Conservation (phyloP, 345 rosid genomes). For the Fremontodendron californicum region DNA sequence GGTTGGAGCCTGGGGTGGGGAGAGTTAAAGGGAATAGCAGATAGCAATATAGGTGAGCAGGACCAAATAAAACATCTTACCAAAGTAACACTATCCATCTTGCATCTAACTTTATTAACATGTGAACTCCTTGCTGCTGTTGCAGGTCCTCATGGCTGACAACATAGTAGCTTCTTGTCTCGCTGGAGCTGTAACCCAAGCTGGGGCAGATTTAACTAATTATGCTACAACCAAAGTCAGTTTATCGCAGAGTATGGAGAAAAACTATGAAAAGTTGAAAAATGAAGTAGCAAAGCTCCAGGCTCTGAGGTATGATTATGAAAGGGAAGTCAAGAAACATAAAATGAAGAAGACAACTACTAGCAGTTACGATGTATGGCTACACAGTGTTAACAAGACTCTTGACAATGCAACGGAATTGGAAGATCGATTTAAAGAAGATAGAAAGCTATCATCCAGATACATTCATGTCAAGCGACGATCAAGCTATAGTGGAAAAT, state of each 20-base stretch:
- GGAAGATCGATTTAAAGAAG: not conserved
- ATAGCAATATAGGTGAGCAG: not conserved
- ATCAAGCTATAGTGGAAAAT: slow-evolving; percentile 18
- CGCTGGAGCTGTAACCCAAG: not conserved
- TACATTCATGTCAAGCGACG: slow-evolving; percentile 3
- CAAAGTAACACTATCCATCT: not conserved
- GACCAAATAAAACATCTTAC: not conserved
- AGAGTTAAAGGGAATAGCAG: not conserved
- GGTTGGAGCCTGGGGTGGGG: not conserved
- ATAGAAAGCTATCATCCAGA: not conserved
- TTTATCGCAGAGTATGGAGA: not conserved
- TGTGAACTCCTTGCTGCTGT: not conserved
- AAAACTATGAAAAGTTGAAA: not conserved
- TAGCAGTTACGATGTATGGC: slow-evolving; percentile 8
- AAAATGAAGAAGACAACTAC: slow-evolving; percentile 15
- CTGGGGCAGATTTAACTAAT: not conserved
- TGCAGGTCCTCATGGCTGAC: slow-evolving; percentile 15
- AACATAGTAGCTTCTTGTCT: slow-evolving; percentile 7
- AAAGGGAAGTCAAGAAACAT: slow-evolving; percentile 5
- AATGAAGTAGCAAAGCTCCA: not conserved
- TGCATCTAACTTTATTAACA: not conserved
- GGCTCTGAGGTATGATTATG: slow-evolving; percentile 13
- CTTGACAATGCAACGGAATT: not conserved
- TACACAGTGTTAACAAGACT: not conserved
- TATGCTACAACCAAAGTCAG: not conserved